Percentiles rank a stretch among this genome's conserved stretches.
These are phyloP conservation scores for Aspergillus awamori DNA, from an alignment of 2,329 filamentous ascomycete species.

Conservation along the genomic window DNA sequence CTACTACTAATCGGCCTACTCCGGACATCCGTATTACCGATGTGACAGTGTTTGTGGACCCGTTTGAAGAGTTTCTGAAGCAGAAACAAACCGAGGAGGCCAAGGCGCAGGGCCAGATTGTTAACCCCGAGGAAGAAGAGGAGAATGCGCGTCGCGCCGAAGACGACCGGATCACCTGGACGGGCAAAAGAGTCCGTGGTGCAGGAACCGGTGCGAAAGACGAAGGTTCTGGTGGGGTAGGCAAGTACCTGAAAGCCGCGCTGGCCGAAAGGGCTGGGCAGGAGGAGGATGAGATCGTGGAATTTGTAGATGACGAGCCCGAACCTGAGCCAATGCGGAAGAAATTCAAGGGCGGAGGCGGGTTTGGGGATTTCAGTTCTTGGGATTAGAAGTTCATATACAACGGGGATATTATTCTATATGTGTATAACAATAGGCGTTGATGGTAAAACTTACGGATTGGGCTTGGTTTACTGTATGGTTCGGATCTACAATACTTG, in stretches of 20 bases:
- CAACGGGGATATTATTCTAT: background rate
- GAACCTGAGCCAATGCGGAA: constrained; percentile 73
- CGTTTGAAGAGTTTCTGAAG: constrained; percentile 89
- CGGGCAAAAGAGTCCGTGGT: constrained; percentile 80
- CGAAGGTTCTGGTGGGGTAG: constrained; percentile 58
- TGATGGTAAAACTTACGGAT: too few species aligned
- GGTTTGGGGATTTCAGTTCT: constrained; percentile 92
- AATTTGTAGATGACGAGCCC: constrained; percentile 64
- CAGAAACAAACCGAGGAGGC: constrained; percentile 68
- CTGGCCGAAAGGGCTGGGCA: constrained; percentile 41
- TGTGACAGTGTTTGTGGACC: constrained; percentile 85
- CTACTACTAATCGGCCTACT: constrained; percentile 70
- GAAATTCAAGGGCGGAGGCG: constrained; percentile 69
- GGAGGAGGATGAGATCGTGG: constrained; percentile 62
- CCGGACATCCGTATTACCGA: constrained; percentile 80
- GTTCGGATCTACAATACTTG: too few species aligned
- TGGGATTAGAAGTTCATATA: constrained; percentile 58
- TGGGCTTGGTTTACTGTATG: too few species aligned
- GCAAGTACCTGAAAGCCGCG: constrained; percentile 78
- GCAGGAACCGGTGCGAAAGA: constrained; percentile 66
- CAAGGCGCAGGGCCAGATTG: constrained; percentile 44
- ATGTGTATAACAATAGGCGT: too few species aligned
- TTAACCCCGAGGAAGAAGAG: constrained; percentile 28
- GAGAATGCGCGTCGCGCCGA: constrained; percentile 55
- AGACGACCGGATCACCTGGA: constrained; percentile 93